These are phyloP conservation scores for Centaurea solstitialis DNA, from an alignment of 129 eudicot species.

Conservation along the genomic window DNA sequence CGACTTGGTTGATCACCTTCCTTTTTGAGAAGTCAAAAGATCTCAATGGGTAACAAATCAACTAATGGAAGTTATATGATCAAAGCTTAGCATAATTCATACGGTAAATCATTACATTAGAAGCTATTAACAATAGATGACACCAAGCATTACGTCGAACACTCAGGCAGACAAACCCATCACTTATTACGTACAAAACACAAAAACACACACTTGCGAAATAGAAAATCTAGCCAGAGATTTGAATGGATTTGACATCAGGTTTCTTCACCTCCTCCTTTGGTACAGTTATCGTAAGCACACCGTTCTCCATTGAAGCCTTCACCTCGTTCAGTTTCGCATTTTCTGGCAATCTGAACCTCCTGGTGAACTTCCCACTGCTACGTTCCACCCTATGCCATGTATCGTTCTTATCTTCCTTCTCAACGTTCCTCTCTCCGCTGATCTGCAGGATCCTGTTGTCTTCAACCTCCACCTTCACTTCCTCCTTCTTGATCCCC, in stretches of 20 bases:
- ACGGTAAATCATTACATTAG: no score
- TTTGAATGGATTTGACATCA: slow-evolving; percentile 20
- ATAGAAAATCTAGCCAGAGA: slow-evolving; percentile 20
- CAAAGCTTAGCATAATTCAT: no score
- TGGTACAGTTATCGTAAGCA: slow-evolving; percentile 20
- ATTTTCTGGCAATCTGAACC: slow-evolving; percentile 22
- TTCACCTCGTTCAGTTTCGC: slow-evolving; percentile 20
- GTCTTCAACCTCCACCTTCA: slow-evolving; percentile 32
- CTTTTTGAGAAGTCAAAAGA: no score
- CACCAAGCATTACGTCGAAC: background rate
- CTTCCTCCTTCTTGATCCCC: slow-evolving; percentile 10
- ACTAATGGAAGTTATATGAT: no score
- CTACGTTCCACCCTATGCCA: slow-evolving; percentile 48
- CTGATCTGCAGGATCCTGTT: slow-evolving; percentile 33
- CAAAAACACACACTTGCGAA: no score
- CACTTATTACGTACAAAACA: background rate
- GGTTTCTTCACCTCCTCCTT: slow-evolving; percentile 20
- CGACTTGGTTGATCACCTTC: no score
- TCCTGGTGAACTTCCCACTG: slow-evolving; percentile 35
- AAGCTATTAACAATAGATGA: no score
- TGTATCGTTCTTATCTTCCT: slow-evolving; percentile 39
- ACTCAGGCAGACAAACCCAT: background rate
- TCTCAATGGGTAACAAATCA: no score
- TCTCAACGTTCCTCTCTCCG: slow-evolving; percentile 42
- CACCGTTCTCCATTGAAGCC: slow-evolving; percentile 29